Percentiles rank a stretch among this genome's conserved stretches.
Evolutionary conservation across 495 filamentous ascomycete genomes (phyloP).

Genomic region (Tuber aestivum): DNA sequence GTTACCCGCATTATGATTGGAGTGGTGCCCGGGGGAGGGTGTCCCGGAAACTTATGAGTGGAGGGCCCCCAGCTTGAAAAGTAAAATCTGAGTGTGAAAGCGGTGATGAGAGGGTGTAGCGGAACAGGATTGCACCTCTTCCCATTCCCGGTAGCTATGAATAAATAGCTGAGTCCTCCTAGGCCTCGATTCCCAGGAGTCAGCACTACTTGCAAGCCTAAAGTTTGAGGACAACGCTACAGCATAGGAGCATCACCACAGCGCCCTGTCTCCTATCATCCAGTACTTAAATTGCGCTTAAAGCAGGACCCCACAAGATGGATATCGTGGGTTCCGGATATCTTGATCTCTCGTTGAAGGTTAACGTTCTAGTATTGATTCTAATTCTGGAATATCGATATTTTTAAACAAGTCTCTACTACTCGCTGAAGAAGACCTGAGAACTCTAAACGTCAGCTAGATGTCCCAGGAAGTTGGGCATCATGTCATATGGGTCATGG

Average conservation of each 20-base stretch:
- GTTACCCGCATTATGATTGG: background rate
- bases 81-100: background rate
- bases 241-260: background rate
- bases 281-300: background rate
- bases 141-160: background rate
- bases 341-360: background rate
- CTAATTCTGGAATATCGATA: background rate
- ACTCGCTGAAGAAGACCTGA: constrained; percentile 12
- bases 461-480: constrained; percentile 1
- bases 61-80: background rate
- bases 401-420: background rate
- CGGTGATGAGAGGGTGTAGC: background rate
- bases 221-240: background rate
- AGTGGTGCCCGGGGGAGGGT: background rate
- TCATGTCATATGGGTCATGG: constrained; percentile 11
- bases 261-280: background rate
- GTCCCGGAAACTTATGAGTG: background rate
- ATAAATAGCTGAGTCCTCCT: background rate
- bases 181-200: background rate
- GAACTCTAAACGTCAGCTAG: constrained; percentile 2
- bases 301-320: background rate
- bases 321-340: background rate
- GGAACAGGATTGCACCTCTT: background rate
- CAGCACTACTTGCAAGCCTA: background rate
- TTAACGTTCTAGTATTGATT: background rate